Evolutionary conservation across 192 early-diverging fungal species (phyloP), one percentile per base, ranked within the genome.

Genomic region (Chytriomyces sp.): DNA sequence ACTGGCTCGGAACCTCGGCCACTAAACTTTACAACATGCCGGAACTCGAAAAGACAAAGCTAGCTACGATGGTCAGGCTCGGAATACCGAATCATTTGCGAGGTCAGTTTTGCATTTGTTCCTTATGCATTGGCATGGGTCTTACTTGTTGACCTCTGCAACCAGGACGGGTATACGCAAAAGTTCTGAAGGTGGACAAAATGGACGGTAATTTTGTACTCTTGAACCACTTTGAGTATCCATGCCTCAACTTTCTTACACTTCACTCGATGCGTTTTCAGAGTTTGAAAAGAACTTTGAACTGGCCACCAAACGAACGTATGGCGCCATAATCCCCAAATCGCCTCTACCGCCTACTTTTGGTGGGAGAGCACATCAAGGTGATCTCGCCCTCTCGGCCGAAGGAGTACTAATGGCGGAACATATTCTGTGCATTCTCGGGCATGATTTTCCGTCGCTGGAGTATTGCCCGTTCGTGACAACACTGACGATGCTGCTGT

Each of bases 231-330:
- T 0, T 50, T 35, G 11, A 60, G 50, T 16, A 46, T 7, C 6
- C 43, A n/a, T 20, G 6, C 45, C 26, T 63, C 28, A 64, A 24
- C 7, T n/a, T 48, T 16, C 10, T 46, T 78, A 35, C 1, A 35
- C 35, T 35, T 35, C 35, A 35, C 35, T 35, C 35, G 47, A 24
- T 69, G 11, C 23, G 20, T n/a, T 2, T 46, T 44, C 45, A 84
- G 82, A 82, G 24, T 82, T 85, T 53, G 85, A 84, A 60, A 80
- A 68, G 62, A 82, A 85, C 61, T 86, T 83, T 64, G 79, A 82
- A 28, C 43, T 76, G 4, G 85, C 81, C 3, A 47, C 83, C 8
- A 49, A 61, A 11, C 77, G 85, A 46, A 78, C 79, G 18, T 77
- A 85, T 67, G 85, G 85, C 9, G 45, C 70, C 11, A 53, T 59